Evolutionary conservation across 1,139 yeast species (phyloP).

Genomic region (Eremothecium cymbalariae): DNA sequence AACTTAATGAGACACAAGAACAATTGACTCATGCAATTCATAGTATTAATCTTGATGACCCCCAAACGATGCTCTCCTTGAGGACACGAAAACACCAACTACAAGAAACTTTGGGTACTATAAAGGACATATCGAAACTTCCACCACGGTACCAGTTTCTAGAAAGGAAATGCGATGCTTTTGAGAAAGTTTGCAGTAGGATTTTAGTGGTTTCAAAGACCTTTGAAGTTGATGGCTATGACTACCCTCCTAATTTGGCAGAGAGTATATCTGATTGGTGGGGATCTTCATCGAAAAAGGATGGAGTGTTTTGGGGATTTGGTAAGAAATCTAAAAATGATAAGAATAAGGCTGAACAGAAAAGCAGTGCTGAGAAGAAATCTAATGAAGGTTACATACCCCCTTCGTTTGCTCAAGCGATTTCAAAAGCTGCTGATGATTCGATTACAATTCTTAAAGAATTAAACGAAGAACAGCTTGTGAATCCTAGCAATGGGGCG

Average conservation of each 20-base stretch:
- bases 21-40: constrained; percentile 19
- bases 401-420: constrained; percentile 45
- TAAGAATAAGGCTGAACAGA: constrained; percentile 4
- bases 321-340: constrained; percentile 11
- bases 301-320: constrained; percentile 13
- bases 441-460: constrained; percentile 32
- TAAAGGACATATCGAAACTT: constrained; percentile 60
- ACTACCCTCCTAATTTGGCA: constrained; percentile 63
- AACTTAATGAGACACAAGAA: constrained; percentile 13
- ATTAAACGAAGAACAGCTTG: constrained; percentile 18
- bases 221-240: constrained; percentile 59
- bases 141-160: constrained; percentile 64
- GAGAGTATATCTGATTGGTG: constrained; percentile 55
- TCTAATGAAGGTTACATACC: constrained; percentile 32
- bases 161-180: constrained; percentile 57
- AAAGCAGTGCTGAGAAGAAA: constrained; percentile 9
- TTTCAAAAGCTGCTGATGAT: constrained; percentile 39
- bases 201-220: constrained; percentile 49
- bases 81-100: constrained; percentile 31
- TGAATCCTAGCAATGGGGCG: constrained; percentile 30
- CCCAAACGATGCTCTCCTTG: constrained; percentile 26
- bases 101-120: constrained; percentile 64
- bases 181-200: constrained; percentile 52
- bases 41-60: constrained; percentile 24
- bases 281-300: constrained; percentile 34